Conservation (phyloP, 2,329 filamentous ascomycete species). For the Stromatinia cepivora region DNA sequence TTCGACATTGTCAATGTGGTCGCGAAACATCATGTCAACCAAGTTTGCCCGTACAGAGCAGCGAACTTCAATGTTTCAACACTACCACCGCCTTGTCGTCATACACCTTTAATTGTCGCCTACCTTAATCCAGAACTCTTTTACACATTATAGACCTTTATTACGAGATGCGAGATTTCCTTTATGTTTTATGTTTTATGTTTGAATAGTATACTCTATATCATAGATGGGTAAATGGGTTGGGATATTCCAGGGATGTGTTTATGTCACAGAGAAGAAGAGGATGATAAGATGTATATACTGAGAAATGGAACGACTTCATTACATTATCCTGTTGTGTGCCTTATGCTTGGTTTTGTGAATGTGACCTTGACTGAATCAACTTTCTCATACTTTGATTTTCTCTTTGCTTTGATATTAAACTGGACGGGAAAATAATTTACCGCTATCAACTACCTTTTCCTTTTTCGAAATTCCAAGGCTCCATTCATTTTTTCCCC, state of each 20-base stretch:
- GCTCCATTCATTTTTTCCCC: background rate
- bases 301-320: conserved; percentile 21
- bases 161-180: conserved; percentile 20
- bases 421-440: background rate
- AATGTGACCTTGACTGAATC: background rate
- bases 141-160: conserved; percentile 22
- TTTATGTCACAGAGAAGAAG: conserved; percentile 13
- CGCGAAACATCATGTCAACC: background rate
- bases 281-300: conserved; percentile 19
- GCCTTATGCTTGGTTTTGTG: background rate
- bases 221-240: conserved; percentile 22
- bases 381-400: no score
- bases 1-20: conserved; percentile 4
- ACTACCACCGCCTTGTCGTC: background rate
- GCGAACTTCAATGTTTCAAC: background rate
- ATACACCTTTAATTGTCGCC: conserved; percentile 20
- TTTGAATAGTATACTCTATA: conserved; percentile 13
- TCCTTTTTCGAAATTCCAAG: background rate
- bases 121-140: conserved; percentile 17
- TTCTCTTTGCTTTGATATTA: background rate
- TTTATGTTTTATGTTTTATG: conserved; percentile 23
- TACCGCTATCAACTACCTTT: background rate
- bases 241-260: conserved; percentile 19
- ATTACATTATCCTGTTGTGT: conserved; percentile 3
- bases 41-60: background rate